Conservation (phyloP, 192 early-diverging fungal species). For the Geranomyces michiganensis region DNA sequence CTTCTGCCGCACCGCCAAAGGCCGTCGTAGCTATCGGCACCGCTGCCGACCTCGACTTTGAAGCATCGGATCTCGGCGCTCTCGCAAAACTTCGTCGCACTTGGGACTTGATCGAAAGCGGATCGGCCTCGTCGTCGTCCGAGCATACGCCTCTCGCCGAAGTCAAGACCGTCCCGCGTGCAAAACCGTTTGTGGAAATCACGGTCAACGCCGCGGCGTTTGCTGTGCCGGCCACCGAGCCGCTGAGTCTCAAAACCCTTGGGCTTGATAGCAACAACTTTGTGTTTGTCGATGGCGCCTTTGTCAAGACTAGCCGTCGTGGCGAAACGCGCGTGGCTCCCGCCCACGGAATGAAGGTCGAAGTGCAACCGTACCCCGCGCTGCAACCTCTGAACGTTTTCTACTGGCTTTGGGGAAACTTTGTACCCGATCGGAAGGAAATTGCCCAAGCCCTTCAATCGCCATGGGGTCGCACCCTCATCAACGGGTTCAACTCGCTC, state of each 20-base stretch:
- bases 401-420: constrained; percentile 8
- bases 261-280: constrained; percentile 5
- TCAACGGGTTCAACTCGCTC: constrained; percentile 10
- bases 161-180: background rate
- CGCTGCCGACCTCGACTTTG: constrained; percentile 11
- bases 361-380: constrained; percentile 4
- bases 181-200: constrained; percentile 2
- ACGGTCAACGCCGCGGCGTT: constrained; percentile 4
- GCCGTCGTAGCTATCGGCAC: background rate
- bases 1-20: background rate
- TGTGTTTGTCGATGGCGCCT: constrained; percentile 15
- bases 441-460: constrained; percentile 20
- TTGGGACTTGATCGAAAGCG: constrained; percentile 21
- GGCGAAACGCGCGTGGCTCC: constrained; percentile 4
- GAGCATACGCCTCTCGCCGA: background rate
- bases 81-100: constrained; percentile 12
- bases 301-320: background rate
- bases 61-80: background rate
- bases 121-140: background rate
- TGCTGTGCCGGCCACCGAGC: background rate
- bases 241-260: constrained; percentile 10
- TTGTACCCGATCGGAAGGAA: background rate
- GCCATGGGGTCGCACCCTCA: constrained; percentile 18
- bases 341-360: background rate
- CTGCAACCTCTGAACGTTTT: background rate